Base-by-base conservation (phyloP, 371 early-diverging fungal species). In the Lichtheimia hyalospora region DNA sequence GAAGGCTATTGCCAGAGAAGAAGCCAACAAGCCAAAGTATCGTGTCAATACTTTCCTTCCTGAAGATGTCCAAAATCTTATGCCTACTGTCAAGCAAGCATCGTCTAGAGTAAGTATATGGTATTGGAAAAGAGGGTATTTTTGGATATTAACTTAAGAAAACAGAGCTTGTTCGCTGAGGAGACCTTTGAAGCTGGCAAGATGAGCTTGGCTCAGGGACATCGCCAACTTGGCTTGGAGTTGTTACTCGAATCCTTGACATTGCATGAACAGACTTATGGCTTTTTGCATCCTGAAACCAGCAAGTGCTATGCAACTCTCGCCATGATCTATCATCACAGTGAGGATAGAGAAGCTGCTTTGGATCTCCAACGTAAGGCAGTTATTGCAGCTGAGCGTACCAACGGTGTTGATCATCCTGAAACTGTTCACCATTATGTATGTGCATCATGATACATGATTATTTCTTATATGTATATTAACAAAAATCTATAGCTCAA, bases 401-500 rank as follows among this genome's bases (percentile, higher is more conserved):
- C 92, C 1, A 73, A 76, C 49, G 97, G 97, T 28, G 72, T 94
- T 21, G 97, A 97, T 70, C 84, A 91, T 48, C 87, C 92, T 23
- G 93, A 94, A 64, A 94, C 96, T 3, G 68, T 95, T 54, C 92
- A 93, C 77, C 89, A 91, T 73, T 96, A 94, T 78, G 84, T 93
- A 78, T 50, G 68, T 46, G 50, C 18, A 49, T 43, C 18, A 49
- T 43, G n/a, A 23, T 24, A 56, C 20, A 49, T 42, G 67, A 43
- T 5, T 12, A n/a, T 13, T 23, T 49, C 6, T 25, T 46, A 18
- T 51, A 5, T 16, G 49, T 69, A 46, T 46, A n/a, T n/a, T n/a
- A 46, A 46, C n/a, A 4, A 46, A 0, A 0, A 7, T 0, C 5
- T n/a, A 13, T 71, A 89, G 86, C 71, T 92, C 57, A 92, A 93